These are phyloP conservation scores for Septoria linicola DNA, from an alignment of 2,329 filamentous ascomycete genomes.

Conservation along the genomic window DNA sequence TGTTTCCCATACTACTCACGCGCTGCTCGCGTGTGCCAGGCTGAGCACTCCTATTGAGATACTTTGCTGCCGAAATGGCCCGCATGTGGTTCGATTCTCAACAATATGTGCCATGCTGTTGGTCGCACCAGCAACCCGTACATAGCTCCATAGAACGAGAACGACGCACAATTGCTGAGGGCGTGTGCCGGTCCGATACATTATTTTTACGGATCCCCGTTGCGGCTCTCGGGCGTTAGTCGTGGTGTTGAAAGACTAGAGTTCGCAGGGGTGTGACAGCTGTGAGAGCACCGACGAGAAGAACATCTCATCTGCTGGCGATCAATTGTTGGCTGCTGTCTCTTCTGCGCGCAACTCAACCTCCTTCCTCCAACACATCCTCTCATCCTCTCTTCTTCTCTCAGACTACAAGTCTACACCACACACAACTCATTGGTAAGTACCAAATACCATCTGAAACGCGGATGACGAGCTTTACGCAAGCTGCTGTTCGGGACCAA, in stretches of 20 bases:
- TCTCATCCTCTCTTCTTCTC: neutral
- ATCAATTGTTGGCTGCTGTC: neutral
- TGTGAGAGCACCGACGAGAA: too few species aligned
- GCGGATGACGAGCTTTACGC: neutral
- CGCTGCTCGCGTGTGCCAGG: neutral
- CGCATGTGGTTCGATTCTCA: constrained; percentile 11
- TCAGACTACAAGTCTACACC: neutral
- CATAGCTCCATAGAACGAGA: constrained; percentile 1
- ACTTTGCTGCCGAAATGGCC: constrained; percentile 2
- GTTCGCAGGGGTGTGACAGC: too few species aligned
- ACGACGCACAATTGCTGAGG: neutral
- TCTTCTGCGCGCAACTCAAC: neutral
- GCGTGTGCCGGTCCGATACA: neutral
- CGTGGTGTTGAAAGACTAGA: too few species aligned
- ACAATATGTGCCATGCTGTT: neutral
- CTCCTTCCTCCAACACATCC: neutral
- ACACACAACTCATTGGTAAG: constrained; percentile 1
- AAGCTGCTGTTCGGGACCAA: neutral
- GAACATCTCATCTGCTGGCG: too few species aligned
- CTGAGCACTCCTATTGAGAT: neutral
- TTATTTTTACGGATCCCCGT: constrained; percentile 5
- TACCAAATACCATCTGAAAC: neutral
- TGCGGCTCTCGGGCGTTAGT: neutral
- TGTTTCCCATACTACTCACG: neutral
- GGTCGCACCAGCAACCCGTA: constrained; percentile 1